phyloP scores from a whole-genome alignment of 208 protist genomes.

The Lotmaria passim region DNA sequence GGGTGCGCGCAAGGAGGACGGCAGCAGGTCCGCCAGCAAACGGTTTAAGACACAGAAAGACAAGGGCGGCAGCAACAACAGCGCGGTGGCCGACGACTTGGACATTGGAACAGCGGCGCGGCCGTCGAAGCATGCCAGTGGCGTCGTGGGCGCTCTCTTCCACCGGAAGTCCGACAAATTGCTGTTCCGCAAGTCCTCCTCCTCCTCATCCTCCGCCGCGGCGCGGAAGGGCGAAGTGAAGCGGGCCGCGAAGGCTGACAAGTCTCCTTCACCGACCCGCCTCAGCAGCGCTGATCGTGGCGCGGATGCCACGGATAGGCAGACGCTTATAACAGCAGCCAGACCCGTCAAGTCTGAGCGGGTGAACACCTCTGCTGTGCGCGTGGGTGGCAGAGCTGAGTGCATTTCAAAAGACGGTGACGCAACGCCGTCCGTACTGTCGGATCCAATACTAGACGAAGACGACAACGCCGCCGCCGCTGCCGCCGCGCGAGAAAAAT shows the following conservation, averaged over 20 bases:
- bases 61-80: too few relatives aligned
- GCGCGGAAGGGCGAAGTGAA: background rate
- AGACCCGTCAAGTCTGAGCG: too few relatives aligned
- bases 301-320: background rate
- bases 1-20: background rate
- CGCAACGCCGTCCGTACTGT: too few relatives aligned
- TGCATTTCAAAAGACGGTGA: too few relatives aligned
- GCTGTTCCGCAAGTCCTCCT: conserved; percentile 2
- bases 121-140: background rate
- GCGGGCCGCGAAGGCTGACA: background rate
- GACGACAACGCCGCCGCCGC: too few relatives aligned
- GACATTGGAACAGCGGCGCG: background rate
- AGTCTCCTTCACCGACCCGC: background rate
- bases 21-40: background rate
- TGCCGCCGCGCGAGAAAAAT: too few relatives aligned
- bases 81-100: background rate
- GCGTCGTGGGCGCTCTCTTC: background rate
- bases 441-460: too few relatives aligned
- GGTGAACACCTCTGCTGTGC: too few relatives aligned
- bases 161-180: background rate
- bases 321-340: too few relatives aligned
- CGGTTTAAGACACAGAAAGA: background rate
- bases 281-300: background rate
- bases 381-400: too few relatives aligned
- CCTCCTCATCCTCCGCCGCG: background rate